Base-by-base conservation (phyloP, 345 rosid genomes). In the Syzygium aromaticum region DNA sequence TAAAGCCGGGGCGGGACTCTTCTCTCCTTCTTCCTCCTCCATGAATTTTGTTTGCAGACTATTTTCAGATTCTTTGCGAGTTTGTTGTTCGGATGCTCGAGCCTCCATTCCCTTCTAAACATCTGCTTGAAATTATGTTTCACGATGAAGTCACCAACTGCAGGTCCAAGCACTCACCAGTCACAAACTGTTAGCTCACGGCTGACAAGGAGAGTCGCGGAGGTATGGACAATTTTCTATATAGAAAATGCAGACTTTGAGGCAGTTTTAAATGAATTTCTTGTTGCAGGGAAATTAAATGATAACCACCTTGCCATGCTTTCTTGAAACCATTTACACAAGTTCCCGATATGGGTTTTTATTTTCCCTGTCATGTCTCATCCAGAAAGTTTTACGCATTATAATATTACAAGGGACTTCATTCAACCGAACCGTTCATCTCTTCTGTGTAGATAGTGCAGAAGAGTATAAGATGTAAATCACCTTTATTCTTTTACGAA, bases 251-350 rank as follows among this genome's bases (percentile, higher is more conserved):
- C 46, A 46, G 23, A 51, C 56, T 15, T 86, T 5, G 52, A 53
- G 28, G 54, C 46, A 77, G 38, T 52, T 86, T 23, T 49, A 17
- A 86, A 25, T 83, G 80, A 73, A 2, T 49, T 57, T 87, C 83
- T 54, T 67, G 57, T 28, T 49, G 73, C 53, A 33, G 38, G 3
- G 33, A 89, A 86, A 87, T 86, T 86, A 82, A 88, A 54, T 89
- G 89, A 38, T 54, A 77, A 85, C 87, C 56, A 53, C 61, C 83
- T 56, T 43, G 49, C 93, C 90, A 87, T 87, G 85, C 84, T 85
- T 86, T 87, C 27, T 87, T 73, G 82, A 14, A 73, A 73, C 46
- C 49, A 38, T 73, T 38, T 33, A 38, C 80, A 33, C 80, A 0
- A 19, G 27, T 73, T 73, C 49, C 49, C 1, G 8, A 10, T 38